Evolutionary conservation across 208 protist species (phyloP).

Genomic region (Trypanosoma brucei): DNA sequence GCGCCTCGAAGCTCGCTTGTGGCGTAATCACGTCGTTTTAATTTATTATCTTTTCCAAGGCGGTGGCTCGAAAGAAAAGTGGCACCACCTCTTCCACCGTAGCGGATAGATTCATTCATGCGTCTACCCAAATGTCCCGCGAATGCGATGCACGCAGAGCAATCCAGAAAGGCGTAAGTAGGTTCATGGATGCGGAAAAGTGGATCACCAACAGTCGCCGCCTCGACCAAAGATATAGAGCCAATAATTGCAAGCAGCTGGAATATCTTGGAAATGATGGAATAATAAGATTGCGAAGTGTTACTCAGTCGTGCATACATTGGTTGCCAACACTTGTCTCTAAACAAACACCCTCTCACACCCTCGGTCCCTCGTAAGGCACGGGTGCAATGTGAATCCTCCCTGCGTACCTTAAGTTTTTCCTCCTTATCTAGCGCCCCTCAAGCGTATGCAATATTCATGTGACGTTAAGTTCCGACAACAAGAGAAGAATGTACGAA

Average conservation of each 20-base stretch:
- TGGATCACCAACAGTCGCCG: constrained; percentile 1
- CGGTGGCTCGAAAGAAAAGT: constrained; percentile 52
- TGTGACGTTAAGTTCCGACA: too few relatives aligned
- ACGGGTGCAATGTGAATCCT: too few relatives aligned
- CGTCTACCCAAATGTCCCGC: constrained; percentile 38
- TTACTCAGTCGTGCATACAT: too few relatives aligned
- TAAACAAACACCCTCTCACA: too few relatives aligned
- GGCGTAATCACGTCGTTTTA: constrained; percentile 35
- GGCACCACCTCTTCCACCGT: constrained; percentile 19
- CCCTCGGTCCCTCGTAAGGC: too few relatives aligned
- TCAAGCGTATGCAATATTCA: too few relatives aligned
- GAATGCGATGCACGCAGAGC: constrained; percentile 73
- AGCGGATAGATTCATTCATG: constrained; percentile 61
- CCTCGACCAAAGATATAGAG: constrained; percentile 3
- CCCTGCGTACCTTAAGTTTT: too few relatives aligned
- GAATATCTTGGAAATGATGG: background rate
- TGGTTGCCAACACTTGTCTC: too few relatives aligned
- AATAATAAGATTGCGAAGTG: too few relatives aligned
- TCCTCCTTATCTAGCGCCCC: too few relatives aligned
- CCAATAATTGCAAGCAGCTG: constrained; percentile 4
- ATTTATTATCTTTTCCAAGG: constrained; percentile 32
- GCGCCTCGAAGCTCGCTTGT: constrained; percentile 66
- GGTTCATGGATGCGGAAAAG: constrained; percentile 22
- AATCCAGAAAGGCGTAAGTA: constrained; percentile 68
- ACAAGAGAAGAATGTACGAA: too few relatives aligned